Evolutionary conservation across 148 eudicot species (phyloP).

Genomic region (Chenopodium formosanum): DNA sequence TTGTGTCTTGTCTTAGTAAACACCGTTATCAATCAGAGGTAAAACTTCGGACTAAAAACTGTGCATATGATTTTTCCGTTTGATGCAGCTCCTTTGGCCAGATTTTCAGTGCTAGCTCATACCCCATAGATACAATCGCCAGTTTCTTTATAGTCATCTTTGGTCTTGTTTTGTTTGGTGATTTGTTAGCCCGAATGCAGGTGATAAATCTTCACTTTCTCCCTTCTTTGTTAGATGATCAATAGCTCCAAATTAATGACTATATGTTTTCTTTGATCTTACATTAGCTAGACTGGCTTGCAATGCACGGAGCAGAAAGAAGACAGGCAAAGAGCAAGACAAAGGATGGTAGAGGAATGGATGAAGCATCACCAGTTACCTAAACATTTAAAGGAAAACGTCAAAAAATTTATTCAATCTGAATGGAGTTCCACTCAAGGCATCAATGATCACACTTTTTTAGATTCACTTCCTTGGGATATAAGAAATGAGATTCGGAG

Average conservation of each 20-base stretch:
- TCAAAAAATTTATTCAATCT: slow-evolving; percentile 11
- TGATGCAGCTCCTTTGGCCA: slow-evolving; percentile 1
- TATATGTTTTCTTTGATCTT: no score
- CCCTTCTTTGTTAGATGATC: no score
- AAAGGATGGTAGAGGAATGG: slow-evolving; percentile 9
- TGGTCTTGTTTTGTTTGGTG: slow-evolving; percentile 1
- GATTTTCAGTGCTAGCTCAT: not conserved
- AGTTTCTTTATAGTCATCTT: not conserved
- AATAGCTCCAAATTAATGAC: no score
- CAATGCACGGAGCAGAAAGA: slow-evolving; percentile 2
- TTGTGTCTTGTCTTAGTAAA: no score
- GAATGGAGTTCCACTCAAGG: slow-evolving; percentile 11
- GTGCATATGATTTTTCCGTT: no score
- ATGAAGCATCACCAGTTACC: slow-evolving; percentile 10
- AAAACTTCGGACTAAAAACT: no score
- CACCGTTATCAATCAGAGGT: no score
- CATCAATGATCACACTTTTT: not conserved
- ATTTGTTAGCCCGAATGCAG: slow-evolving; percentile 2
- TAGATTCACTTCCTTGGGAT: slow-evolving; percentile 4
- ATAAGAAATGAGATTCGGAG: not conserved
- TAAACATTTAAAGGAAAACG: not conserved
- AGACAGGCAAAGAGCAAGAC: slow-evolving; percentile 5
- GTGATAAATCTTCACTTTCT: no score
- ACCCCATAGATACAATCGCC: not conserved
- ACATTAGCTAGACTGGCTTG: not conserved